phyloP scores from a whole-genome alignment of 179 eudicot genomes.

The Monotropa hypopitys region DNA sequence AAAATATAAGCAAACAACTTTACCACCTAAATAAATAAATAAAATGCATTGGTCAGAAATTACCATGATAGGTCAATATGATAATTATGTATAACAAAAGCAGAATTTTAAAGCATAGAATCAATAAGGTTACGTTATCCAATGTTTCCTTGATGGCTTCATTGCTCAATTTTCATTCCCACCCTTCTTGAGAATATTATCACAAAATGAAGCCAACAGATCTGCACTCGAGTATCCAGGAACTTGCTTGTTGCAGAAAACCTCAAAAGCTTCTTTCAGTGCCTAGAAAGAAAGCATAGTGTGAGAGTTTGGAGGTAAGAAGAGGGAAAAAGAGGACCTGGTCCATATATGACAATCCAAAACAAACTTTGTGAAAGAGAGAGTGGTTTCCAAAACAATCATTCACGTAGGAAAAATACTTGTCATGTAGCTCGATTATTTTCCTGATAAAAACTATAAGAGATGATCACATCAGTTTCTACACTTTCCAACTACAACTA shows the following conservation, averaged over 20 bases:
- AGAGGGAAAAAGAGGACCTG: not conserved
- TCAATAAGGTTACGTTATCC: slow-evolving; percentile 40
- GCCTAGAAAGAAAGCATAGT: slow-evolving; percentile 26
- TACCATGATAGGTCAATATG: not conserved
- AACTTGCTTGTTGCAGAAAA: slow-evolving; percentile 57
- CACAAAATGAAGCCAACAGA: slow-evolving; percentile 60
- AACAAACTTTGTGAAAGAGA: slow-evolving; percentile 59
- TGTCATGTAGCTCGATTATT: slow-evolving; percentile 66
- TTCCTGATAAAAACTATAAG: slow-evolving; percentile 43
- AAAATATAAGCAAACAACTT: too few species aligned
- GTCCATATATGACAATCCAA: not conserved
- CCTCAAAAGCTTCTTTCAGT: slow-evolving; percentile 66
- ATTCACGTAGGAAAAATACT: slow-evolving; percentile 52
- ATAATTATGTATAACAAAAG: not conserved
- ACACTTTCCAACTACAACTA: not conserved
- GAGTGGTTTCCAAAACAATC: slow-evolving; percentile 51
- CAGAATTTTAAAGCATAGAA: not conserved
- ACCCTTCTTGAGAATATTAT: slow-evolving; percentile 63
- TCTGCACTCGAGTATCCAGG: slow-evolving; percentile 65
- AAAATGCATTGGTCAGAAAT: not conserved
- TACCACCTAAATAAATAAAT: slow-evolving; percentile 26
- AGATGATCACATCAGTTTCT: slow-evolving; percentile 9
- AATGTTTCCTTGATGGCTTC: slow-evolving; percentile 74
- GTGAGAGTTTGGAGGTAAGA: not conserved
- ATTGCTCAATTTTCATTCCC: slow-evolving; percentile 67